These are phyloP conservation scores for Pachysandra terminalis DNA, from an alignment of 164 flowering plant species.

Conservation along the genomic window DNA sequence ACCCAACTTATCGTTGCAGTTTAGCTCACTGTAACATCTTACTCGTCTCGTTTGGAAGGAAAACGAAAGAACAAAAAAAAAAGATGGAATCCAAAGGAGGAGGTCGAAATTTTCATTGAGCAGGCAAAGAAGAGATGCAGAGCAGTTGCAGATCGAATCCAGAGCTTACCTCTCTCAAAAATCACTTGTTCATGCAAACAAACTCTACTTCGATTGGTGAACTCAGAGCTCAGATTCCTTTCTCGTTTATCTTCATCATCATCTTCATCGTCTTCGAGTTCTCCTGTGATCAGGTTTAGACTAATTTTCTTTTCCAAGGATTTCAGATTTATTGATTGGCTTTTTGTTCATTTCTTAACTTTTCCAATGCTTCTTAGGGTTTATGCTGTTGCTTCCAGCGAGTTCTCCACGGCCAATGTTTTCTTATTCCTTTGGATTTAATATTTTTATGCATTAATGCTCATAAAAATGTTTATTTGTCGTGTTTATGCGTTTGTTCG, in stretches of 20 bases:
- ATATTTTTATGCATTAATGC: too few species aligned
- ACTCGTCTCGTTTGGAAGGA: too few species aligned
- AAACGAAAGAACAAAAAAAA: too few species aligned
- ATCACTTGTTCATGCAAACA: conserved; percentile 50
- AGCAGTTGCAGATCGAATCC: conserved; percentile 23
- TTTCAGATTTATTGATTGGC: background rate
- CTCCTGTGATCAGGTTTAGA: conserved; percentile 37
- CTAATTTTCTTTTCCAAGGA: background rate
- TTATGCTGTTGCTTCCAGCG: too few species aligned
- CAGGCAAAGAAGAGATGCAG: conserved; percentile 52
- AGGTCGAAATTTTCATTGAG: conserved; percentile 24
- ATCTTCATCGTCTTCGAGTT: conserved; percentile 16
- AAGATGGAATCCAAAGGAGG: background rate
- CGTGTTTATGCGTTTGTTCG: too few species aligned
- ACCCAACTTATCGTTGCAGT: too few species aligned
- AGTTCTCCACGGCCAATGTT: too few species aligned
- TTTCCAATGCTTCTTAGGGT: background rate
- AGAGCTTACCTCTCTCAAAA: conserved; percentile 30
- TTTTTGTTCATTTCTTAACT: background rate
- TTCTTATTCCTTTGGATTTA: too few species aligned
- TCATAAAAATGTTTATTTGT: too few species aligned
- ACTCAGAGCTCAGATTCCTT: conserved; percentile 75
- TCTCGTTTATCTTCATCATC: conserved; percentile 26
- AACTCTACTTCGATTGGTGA: conserved; percentile 56
- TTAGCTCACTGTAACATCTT: too few species aligned